Evolutionary conservation across 371 early-diverging fungal genomes (phyloP).

Genomic region (Mucor lusitanicus): DNA sequence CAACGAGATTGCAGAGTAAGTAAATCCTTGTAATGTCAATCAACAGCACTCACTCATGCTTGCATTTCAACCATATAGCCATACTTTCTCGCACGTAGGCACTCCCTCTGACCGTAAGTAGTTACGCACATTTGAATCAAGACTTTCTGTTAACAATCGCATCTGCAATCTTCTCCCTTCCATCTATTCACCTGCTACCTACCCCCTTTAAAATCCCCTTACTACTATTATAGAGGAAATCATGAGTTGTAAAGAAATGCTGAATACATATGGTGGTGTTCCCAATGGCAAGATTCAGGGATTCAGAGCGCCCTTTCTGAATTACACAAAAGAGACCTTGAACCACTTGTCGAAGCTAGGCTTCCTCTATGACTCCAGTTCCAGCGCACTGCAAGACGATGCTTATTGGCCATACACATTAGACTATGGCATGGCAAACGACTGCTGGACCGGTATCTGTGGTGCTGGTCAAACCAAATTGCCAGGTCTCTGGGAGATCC

Average conservation of each 20-base stretch:
- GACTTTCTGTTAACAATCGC: neutral
- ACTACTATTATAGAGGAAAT: too few relatives aligned
- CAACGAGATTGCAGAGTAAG: conserved; percentile 65
- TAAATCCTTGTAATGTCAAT: neutral
- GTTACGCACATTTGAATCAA: neutral
- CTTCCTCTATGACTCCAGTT: conserved; percentile 66
- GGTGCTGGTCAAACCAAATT: conserved; percentile 38
- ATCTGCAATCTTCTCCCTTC: neutral
- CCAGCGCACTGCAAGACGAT: conserved; percentile 51
- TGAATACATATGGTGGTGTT: conserved; percentile 66
- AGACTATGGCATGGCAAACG: conserved; percentile 70
- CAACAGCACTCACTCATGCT: too few relatives aligned
- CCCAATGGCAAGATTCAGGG: conserved; percentile 67
- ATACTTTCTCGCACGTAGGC: conserved; percentile 59
- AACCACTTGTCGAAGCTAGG: conserved; percentile 50
- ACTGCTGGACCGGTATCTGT: conserved; percentile 65
- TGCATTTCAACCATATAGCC: conserved; percentile 26
- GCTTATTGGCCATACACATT: conserved; percentile 74
- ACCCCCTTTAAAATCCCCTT: neutral
- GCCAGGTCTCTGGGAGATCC: conserved; percentile 75
- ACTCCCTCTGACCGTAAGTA: conserved; percentile 1
- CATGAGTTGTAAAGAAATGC: conserved; percentile 45
- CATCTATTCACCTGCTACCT: too few relatives aligned
- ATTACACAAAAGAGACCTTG: conserved; percentile 59
- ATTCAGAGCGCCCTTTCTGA: conserved; percentile 71